Conservation (phyloP, 441 rosid species). For the Gossypium davidsonii region DNA sequence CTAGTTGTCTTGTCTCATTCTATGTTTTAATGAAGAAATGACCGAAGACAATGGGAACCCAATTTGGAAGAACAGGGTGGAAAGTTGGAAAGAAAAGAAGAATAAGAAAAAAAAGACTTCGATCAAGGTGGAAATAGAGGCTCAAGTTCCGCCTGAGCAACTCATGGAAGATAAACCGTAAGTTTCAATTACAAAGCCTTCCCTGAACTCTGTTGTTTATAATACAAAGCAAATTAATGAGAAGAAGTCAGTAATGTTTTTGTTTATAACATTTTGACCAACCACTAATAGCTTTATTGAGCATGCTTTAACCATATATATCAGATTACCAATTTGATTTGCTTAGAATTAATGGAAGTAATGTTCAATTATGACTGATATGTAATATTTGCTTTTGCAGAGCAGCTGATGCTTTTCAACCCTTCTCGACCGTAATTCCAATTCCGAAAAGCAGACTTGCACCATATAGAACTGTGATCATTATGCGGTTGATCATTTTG, state of each 20-base stretch:
- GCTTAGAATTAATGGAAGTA: background rate
- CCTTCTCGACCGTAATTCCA: slow-evolving; percentile 63
- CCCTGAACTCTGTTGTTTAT: background rate
- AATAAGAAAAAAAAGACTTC: slow-evolving; percentile 55
- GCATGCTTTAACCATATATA: background rate
- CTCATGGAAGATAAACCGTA: slow-evolving; percentile 77
- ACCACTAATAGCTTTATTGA: too few species aligned
- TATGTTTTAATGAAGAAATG: slow-evolving; percentile 46
- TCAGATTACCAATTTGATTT: background rate
- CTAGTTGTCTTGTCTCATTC: background rate
- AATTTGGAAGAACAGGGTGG: slow-evolving; percentile 94
- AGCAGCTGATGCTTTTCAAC: slow-evolving; percentile 48
- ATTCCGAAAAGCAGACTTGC: slow-evolving; percentile 54
- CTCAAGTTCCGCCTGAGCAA: slow-evolving; percentile 68
- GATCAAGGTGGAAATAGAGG: slow-evolving; percentile 45
- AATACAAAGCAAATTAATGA: background rate
- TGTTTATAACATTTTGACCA: too few species aligned
- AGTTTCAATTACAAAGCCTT: slow-evolving; percentile 19
- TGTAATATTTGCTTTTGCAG: slow-evolving; percentile 31
- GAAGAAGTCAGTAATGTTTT: too few species aligned
- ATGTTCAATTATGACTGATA: background rate
- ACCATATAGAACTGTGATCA: slow-evolving; percentile 68
- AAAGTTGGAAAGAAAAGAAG: slow-evolving; percentile 96
- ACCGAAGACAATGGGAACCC: slow-evolving; percentile 88
- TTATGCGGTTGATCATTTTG: slow-evolving; percentile 67